Conservation (phyloP, 768 basidiomycete species). For the Pleurotus pulmonarius region DNA sequence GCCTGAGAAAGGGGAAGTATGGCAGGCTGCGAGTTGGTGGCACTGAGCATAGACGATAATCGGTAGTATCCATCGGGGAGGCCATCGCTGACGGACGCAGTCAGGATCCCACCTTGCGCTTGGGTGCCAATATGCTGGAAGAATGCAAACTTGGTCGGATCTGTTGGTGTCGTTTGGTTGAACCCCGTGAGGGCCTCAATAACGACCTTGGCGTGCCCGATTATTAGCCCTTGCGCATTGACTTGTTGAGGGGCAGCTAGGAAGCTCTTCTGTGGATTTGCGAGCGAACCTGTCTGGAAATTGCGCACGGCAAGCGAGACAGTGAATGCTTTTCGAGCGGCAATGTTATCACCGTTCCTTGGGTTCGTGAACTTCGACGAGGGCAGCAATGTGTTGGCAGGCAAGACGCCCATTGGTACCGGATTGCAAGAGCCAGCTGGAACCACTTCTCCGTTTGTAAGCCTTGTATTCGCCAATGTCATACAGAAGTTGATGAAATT, state of each 20-base stretch:
- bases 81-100: background rate
- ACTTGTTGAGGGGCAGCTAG: slow-evolving; percentile 56
- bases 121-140: background rate
- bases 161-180: slow-evolving; percentile 35
- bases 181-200: slow-evolving; percentile 44
- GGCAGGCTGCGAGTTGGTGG: background rate
- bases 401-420: slow-evolving; percentile 53
- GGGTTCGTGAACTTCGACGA: slow-evolving; percentile 45
- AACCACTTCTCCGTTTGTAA: slow-evolving; percentile 54
- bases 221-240: slow-evolving; percentile 45
- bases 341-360: slow-evolving; percentile 38
- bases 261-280: slow-evolving; percentile 50
- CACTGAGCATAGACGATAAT: background rate
- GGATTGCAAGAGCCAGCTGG: slow-evolving; percentile 55
- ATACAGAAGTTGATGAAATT: slow-evolving; percentile 62
- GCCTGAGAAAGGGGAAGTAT: background rate
- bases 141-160: slow-evolving; percentile 4
- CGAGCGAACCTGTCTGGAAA: slow-evolving; percentile 36
- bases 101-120: background rate
- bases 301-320: slow-evolving; percentile 43
- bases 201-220: slow-evolving; percentile 59
- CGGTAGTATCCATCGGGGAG: slow-evolving; percentile 4
- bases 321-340: slow-evolving; percentile 44
- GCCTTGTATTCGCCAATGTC: slow-evolving; percentile 35
- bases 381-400: slow-evolving; percentile 41